A percentile compares a stretch with the other conserved stretches of the same genome.
phyloP scores from a whole-genome alignment of 192 early-diverging fungal species.

The Lunasporangiospora selenospora region DNA sequence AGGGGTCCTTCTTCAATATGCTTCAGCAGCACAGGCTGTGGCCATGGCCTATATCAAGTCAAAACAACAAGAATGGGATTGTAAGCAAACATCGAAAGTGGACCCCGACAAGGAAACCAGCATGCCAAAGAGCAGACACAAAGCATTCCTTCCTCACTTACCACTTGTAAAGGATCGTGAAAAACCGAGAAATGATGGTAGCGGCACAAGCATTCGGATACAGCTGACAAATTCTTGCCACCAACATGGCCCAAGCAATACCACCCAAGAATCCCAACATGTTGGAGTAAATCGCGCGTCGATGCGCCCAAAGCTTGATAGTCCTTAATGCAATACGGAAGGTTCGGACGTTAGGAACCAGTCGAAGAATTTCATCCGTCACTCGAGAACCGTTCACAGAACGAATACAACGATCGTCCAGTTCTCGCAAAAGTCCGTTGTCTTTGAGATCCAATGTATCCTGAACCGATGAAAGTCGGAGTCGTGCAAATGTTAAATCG shows the following conservation, averaged over 20 bases:
- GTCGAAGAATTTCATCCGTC: slow-evolving; percentile 92
- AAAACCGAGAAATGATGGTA: slow-evolving; percentile 88
- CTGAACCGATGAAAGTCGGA: slow-evolving; percentile 77
- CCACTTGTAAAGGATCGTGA: slow-evolving; percentile 88
- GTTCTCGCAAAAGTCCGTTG: slow-evolving; percentile 81
- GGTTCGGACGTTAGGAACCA: slow-evolving; percentile 89
- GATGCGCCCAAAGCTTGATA: slow-evolving; percentile 98
- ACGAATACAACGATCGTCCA: slow-evolving; percentile 89
- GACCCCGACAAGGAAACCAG: background rate
- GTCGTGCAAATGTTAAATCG: slow-evolving; percentile 91
- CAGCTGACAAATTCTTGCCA: slow-evolving; percentile 93
- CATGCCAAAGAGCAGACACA: slow-evolving; percentile 7
- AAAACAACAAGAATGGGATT: slow-evolving; percentile 20
- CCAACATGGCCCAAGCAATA: slow-evolving; percentile 98
- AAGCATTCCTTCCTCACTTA: slow-evolving; percentile 18
- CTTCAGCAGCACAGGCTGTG: slow-evolving; percentile 90
- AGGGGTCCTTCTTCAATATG: slow-evolving; percentile 87
- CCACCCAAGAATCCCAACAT: slow-evolving; percentile 98
- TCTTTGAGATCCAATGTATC: slow-evolving; percentile 88
- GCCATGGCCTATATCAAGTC: slow-evolving; percentile 74
- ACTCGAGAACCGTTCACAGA: slow-evolving; percentile 97
- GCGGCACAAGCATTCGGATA: slow-evolving; percentile 95
- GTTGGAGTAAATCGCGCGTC: slow-evolving; percentile 93
- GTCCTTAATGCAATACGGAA: slow-evolving; percentile 93
- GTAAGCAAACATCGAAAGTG: background rate